A percentile compares a stretch with the other conserved stretches of the same genome.
Conservation (phyloP, 306 rosid species). For the Ceratonia siliqua region DNA sequence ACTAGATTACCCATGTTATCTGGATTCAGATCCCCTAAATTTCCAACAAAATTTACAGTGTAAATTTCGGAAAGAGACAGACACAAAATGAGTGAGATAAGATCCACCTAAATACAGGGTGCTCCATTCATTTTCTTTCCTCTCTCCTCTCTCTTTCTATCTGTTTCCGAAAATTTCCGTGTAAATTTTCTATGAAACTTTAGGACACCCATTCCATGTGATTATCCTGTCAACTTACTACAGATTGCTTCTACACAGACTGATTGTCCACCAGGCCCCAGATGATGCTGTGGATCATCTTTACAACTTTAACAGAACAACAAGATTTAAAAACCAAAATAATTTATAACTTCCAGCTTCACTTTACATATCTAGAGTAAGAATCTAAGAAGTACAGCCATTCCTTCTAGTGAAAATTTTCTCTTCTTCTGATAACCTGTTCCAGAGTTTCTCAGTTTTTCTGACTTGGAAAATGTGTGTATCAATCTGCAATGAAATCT, state of each 20-base stretch:
- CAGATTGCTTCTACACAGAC: constrained; percentile 50
- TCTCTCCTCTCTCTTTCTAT: too few species aligned
- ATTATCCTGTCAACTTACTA: constrained; percentile 55
- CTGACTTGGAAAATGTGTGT: constrained; percentile 49
- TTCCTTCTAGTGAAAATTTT: constrained; percentile 46
- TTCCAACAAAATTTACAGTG: too few species aligned
- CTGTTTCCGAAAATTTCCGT: too few species aligned
- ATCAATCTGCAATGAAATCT: constrained; percentile 50
- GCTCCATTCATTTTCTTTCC: too few species aligned
- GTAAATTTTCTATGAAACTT: too few species aligned
- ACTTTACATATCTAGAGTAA: background rate
- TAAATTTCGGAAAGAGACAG: too few species aligned
- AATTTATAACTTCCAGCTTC: background rate
- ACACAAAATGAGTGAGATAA: too few species aligned
- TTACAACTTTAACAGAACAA: constrained; percentile 42
- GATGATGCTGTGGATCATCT: constrained; percentile 51
- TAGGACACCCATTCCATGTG: too few species aligned
- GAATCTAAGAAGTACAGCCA: background rate
- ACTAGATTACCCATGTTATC: too few species aligned
- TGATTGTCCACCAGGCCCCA: constrained; percentile 53
- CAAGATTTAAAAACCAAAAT: constrained; percentile 1
- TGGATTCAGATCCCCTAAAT: too few species aligned
- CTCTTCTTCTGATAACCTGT: constrained; percentile 53
- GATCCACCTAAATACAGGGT: too few species aligned
- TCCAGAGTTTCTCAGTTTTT: constrained; percentile 42